Evolutionary conservation across 2,329 filamentous ascomycete genomes (phyloP).

Genomic region (Cladophialophora immunda): DNA sequence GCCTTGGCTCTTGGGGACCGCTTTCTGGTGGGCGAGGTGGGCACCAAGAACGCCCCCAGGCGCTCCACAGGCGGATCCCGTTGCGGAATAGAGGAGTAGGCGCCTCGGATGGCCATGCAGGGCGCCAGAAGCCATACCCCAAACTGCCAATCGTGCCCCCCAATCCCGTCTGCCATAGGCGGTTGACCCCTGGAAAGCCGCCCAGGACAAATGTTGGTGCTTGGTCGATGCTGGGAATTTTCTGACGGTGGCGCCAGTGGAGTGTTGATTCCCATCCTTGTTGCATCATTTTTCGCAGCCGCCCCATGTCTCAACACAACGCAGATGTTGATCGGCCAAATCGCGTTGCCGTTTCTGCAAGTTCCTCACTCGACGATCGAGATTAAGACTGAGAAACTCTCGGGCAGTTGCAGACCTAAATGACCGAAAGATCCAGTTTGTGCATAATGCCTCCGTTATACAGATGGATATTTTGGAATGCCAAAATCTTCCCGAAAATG

Average conservation of each 20-base stretch:
- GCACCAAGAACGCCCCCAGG: neutral
- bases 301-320: constrained; percentile 14
- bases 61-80: neutral
- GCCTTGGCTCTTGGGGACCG: neutral
- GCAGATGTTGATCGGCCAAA: neutral
- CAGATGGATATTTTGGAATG: neutral
- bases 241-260: neutral
- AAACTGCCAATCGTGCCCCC: constrained; percentile 1
- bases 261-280: neutral
- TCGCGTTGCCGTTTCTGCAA: neutral
- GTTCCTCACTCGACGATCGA: neutral
- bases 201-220: constrained; percentile 6
- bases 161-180: neutral
- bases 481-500: neutral
- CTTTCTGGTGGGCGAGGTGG: constrained; percentile 4
- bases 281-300: constrained; percentile 5
- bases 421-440: neutral
- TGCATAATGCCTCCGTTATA: neutral
- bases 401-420: neutral
- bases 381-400: neutral
- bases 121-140: neutral
- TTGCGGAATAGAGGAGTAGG: neutral
- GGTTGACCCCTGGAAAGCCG: constrained; percentile 4
- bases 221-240: neutral
- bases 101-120: neutral